Evolutionary conservation across 331 rosid species (phyloP).

Genomic region (Erythrophleum ivorense): DNA sequence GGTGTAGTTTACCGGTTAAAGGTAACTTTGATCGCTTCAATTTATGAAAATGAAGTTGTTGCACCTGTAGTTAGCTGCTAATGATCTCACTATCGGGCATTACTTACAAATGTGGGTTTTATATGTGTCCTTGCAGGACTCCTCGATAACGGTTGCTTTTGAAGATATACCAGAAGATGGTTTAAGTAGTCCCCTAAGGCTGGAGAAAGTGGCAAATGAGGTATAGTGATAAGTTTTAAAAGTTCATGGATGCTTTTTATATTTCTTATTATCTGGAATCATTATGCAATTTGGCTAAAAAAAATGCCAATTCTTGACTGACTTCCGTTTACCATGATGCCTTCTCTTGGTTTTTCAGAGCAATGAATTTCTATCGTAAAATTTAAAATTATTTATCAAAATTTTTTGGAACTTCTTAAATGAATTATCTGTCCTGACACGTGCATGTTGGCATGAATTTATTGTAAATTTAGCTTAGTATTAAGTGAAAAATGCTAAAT

Average conservation of each 20-base stretch:
- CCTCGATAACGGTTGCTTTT: conserved; percentile 93
- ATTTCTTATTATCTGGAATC: conserved; percentile 9
- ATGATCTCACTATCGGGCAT: conserved; percentile 35
- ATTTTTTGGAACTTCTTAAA: background rate
- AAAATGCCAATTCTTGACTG: conserved; percentile 9
- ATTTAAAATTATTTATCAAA: background rate
- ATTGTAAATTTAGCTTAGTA: conserved; percentile 17
- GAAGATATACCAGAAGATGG: conserved; percentile 98
- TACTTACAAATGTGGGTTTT: conserved; percentile 45
- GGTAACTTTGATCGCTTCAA: conserved; percentile 53
- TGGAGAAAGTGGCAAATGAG: conserved; percentile 96
- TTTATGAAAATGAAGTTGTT: conserved; percentile 27
- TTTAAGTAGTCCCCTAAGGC: conserved; percentile 79
- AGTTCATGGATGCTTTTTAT: background rate
- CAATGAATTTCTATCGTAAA: background rate
- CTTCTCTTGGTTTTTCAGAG: background rate
- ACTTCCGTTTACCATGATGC: conserved; percentile 7
- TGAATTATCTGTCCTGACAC: background rate
- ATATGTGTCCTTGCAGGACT: conserved; percentile 63
- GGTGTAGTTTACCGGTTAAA: conserved; percentile 94
- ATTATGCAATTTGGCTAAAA: conserved; percentile 25
- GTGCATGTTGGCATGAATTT: conserved; percentile 21
- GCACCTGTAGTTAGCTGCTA: conserved; percentile 23
- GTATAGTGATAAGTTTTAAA: conserved; percentile 46
- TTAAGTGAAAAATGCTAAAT: conserved; percentile 31